phyloP scores from a whole-genome alignment of 352 stramenopile species.

The Elongisporangium undulatum region DNA sequence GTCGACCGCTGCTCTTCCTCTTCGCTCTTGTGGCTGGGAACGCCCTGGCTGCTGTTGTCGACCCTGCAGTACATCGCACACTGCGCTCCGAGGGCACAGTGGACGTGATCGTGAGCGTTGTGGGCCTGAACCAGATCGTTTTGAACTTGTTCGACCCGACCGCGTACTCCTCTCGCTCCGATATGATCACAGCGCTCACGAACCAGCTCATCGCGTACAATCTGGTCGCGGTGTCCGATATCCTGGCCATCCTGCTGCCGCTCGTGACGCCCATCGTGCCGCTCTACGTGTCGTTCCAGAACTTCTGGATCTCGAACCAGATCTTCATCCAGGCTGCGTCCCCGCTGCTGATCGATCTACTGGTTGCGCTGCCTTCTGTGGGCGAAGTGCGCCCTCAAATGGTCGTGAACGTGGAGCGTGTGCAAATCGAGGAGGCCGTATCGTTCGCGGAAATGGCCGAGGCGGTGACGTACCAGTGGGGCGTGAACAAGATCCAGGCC shows the following conservation, averaged over 20 bases:
- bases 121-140: background rate
- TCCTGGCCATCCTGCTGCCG: background rate
- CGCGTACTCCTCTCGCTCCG: conserved; percentile 6
- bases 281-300: conserved; percentile 10
- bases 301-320: conserved; percentile 35
- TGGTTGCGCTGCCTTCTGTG: conserved; percentile 17
- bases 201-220: conserved; percentile 11
- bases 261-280: conserved; percentile 6
- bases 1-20: background rate
- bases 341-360: conserved; percentile 15
- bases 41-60: conserved; percentile 1
- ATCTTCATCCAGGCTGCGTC: conserved; percentile 25
- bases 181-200: conserved; percentile 15
- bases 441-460: background rate
- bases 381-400: conserved; percentile 15
- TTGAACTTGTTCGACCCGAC: background rate
- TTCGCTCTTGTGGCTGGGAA: background rate
- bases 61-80: conserved; percentile 18
- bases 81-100: conserved; percentile 14
- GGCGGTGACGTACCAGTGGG: conserved; percentile 2
- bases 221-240: conserved; percentile 4
- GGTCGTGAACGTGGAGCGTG: background rate
- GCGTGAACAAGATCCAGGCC: conserved; percentile 8
- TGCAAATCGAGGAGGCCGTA: background rate
- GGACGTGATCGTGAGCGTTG: conserved; percentile 18